phyloP scores from a whole-genome alignment of 352 stramenopile species.

The Pythium coloratum region DNA sequence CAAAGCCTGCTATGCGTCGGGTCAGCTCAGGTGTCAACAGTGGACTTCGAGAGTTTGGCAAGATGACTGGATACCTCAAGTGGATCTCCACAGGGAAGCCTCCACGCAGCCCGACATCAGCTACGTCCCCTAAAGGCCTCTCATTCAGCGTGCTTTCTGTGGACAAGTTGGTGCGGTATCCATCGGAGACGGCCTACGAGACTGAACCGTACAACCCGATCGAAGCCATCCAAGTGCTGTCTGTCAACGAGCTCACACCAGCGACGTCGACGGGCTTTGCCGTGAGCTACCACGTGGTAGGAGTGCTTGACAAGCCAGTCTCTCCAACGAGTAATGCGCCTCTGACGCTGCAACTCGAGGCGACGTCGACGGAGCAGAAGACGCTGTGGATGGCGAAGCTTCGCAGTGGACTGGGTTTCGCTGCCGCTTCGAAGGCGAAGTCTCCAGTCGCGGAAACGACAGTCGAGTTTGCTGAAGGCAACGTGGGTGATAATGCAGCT shows the following conservation, averaged over 20 bases:
- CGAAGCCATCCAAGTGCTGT: slow-evolving; percentile 39
- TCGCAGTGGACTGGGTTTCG: slow-evolving; percentile 39
- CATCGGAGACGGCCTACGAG: slow-evolving; percentile 40
- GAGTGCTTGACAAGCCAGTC: neutral
- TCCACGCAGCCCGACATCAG: slow-evolving; percentile 4
- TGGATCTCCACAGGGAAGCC: slow-evolving; percentile 23
- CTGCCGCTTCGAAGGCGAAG: neutral
- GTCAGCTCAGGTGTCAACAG: slow-evolving; percentile 34
- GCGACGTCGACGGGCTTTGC: neutral
- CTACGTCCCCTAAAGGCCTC: neutral
- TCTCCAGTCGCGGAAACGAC: neutral
- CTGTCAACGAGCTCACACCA: neutral
- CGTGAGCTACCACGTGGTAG: slow-evolving; percentile 7
- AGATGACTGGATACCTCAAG: slow-evolving; percentile 41
- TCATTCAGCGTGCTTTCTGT: slow-evolving; percentile 51
- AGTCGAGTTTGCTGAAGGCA: neutral
- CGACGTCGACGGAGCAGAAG: slow-evolving; percentile 43
- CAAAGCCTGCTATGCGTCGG: slow-evolving; percentile 13
- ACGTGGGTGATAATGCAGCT: neutral
- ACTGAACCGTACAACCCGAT: slow-evolving; percentile 38
- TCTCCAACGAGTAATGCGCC: neutral
- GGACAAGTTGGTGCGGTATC: slow-evolving; percentile 54
- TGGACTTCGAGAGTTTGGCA: slow-evolving; percentile 43
- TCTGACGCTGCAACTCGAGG: slow-evolving; percentile 35
- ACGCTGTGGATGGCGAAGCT: slow-evolving; percentile 60